Evolutionary conservation across 345 rosid genomes (phyloP), one percentile per base, ranked within the genome.

Genomic region (Microthlaspi erraticum): DNA sequence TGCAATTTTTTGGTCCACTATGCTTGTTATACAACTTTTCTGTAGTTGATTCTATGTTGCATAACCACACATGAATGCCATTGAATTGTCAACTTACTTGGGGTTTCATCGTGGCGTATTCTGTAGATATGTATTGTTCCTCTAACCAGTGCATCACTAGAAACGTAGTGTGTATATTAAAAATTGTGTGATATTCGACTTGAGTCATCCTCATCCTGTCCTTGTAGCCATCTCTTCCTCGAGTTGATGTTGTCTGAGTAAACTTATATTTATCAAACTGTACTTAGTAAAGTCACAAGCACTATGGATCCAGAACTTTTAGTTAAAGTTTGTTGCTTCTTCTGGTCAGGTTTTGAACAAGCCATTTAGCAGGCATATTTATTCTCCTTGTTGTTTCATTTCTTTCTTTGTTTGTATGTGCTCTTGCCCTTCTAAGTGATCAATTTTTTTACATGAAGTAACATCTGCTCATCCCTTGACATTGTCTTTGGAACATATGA

Each of bases 21-120:
- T 63, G 6, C 48, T 38, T 63, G 61, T 56, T 48, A 14, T 20
- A 34, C 46, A 31, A 20, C 46, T 54, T 23, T 10, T 32, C 14
- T 56, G 49, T 56, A 20, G 36, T 57, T 70, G 29, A 37, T 2
- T 63, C 41, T 48, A 20, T 10, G 67, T 61, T 38, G 29, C 48
- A 20, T 67, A 18, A 18, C 31, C 20, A 5, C 7, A 41, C 16
- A 42, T 41, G 3, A 51, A 59, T 20, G 44, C 41, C 48, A 8
- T n/a, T 20, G 2, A 43, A 11, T 7, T 52, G 23, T 36, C 38
- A 68, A 5, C 14, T 17, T 53, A 9, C 14, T 36, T 29, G 53
- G n/a, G 29, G 12, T 75, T 36, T 37, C 29, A 12, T 53, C 45
- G 37, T 38, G 7, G 6, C 14, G 2, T 18, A 49, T 32, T 58